Percentiles rank a stretch among this genome's conserved stretches.
Evolutionary conservation across 148 eudicot genomes (phyloP).

Genomic region (Heliamphora exappendiculata): DNA sequence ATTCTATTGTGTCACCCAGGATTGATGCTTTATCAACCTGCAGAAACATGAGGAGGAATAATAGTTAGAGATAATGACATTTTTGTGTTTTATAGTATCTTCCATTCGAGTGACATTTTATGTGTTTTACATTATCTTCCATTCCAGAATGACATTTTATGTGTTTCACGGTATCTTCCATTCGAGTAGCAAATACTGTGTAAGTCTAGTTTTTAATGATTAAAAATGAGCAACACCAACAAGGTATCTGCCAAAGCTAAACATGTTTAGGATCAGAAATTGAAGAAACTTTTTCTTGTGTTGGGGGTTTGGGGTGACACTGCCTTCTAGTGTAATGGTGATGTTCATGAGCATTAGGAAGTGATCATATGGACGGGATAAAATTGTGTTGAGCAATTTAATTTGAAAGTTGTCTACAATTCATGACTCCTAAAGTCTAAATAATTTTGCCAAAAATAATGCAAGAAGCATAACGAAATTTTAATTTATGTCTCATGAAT

Average conservation of each 20-base stretch:
- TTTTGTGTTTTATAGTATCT: background rate
- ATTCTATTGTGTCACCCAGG: conserved; percentile 26
- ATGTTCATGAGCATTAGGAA: background rate
- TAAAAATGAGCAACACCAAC: background rate
- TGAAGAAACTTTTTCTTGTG: background rate
- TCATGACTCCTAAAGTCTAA: background rate
- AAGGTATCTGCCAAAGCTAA: background rate
- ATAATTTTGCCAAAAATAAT: background rate
- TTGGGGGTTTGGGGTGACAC: background rate
- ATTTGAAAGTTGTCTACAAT: background rate
- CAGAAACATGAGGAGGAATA: conserved; percentile 7
- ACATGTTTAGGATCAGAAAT: background rate
- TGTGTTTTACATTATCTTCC: background rate
- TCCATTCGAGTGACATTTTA: background rate
- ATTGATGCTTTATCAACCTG: conserved; percentile 41
- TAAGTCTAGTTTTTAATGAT: background rate
- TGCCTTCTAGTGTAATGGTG: background rate
- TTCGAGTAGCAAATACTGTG: background rate
- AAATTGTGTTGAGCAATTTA: no score
- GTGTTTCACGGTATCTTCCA: background rate
- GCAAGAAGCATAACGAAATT: background rate
- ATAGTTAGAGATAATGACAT: no score
- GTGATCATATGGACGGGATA: background rate
- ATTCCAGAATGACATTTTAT: background rate
- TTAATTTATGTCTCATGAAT: background rate